Evolutionary conservation across 257 asterid species (phyloP).

Genomic region (Solanum megistacrolobum): DNA sequence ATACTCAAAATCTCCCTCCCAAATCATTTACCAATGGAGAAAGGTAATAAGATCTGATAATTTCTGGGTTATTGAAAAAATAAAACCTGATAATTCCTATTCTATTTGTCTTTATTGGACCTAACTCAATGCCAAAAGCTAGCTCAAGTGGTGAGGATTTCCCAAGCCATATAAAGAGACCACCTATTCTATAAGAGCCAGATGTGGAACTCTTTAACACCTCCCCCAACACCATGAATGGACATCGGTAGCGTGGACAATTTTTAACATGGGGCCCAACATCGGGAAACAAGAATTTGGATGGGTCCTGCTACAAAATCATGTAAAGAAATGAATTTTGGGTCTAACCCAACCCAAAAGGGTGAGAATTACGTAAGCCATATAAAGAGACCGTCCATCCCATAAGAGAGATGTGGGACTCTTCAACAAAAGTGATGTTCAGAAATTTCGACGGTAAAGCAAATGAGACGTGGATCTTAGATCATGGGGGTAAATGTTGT

Average conservation of each 20-base stretch:
- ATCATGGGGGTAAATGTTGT: not conserved
- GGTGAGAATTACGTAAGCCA: not conserved
- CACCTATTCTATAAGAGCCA: not conserved
- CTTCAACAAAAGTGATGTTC: not conserved
- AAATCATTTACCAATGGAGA: conserved; percentile 60
- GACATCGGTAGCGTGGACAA: not conserved
- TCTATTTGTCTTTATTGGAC: not conserved
- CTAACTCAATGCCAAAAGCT: not conserved
- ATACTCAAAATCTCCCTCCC: conserved; percentile 64
- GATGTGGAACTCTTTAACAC: not conserved
- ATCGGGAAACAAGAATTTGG: not conserved
- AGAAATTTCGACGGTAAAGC: not conserved
- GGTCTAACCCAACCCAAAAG: not conserved
- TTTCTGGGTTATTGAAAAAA: not conserved
- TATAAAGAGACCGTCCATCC: not conserved
- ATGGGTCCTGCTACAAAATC: not conserved
- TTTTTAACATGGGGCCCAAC: not conserved
- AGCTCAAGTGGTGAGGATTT: not conserved
- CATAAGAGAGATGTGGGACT: not conserved
- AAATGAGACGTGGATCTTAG: not conserved
- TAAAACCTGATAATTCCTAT: not conserved
- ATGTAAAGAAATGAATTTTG: not conserved
- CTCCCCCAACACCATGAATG: not conserved
- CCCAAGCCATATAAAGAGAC: not conserved
- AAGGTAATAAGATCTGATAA: conserved; percentile 36